Conservation (phyloP, 2,329 filamentous ascomycete species). For the Aspergillus sp. region DNA sequence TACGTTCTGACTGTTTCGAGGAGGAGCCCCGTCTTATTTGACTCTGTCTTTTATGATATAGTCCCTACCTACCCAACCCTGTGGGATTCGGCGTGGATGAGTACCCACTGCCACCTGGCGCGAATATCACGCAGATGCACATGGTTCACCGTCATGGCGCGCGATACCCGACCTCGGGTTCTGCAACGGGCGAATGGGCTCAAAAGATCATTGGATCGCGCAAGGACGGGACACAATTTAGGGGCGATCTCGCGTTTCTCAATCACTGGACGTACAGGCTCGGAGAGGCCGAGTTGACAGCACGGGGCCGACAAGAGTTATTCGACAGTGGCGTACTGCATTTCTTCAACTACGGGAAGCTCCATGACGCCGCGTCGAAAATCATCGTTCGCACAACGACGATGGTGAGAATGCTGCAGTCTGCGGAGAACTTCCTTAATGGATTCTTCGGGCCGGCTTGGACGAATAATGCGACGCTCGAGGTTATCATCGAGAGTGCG, state of each 20-base stretch:
- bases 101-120: background rate
- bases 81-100: background rate
- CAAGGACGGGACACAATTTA: too few species aligned
- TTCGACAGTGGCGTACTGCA: too few species aligned
- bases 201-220: too few species aligned
- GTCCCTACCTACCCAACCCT: background rate
- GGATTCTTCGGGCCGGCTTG: slow-evolving; percentile 79
- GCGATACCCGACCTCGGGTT: too few species aligned
- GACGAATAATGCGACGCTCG: slow-evolving; percentile 72
- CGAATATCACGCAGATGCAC: background rate
- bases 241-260: too few species aligned
- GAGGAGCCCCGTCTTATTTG: background rate
- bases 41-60: background rate
- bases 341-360: slow-evolving; percentile 37
- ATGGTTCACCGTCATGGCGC: background rate
- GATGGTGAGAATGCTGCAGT: slow-evolving; percentile 77
- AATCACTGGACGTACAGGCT: too few species aligned
- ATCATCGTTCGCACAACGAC: slow-evolving; percentile 76
- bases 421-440: slow-evolving; percentile 76
- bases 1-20: background rate
- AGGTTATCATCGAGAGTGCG: slow-evolving; percentile 72
- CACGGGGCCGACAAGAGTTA: too few species aligned
- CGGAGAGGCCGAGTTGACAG: too few species aligned
- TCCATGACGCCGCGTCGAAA: slow-evolving; percentile 74
- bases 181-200: too few species aligned